Conservation (phyloP, 768 basidiomycete species). For the Pleurotus platypus region DNA sequence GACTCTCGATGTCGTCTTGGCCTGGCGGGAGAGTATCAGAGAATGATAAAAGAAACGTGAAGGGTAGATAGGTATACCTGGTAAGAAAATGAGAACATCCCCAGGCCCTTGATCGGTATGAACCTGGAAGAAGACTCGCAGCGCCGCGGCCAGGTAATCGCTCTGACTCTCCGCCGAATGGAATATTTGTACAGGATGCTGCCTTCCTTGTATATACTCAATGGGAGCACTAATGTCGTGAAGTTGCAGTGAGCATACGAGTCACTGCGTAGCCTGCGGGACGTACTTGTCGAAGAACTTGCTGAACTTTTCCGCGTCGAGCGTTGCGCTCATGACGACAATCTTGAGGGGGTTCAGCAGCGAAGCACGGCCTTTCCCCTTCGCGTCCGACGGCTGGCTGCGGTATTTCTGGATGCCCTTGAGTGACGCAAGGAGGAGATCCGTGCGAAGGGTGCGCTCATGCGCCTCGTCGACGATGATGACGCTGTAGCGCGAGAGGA, state of each 20-base stretch:
- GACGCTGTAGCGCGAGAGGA: constrained; percentile 79
- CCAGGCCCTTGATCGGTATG: constrained; percentile 78
- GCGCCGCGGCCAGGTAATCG: constrained; percentile 86
- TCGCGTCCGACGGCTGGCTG: constrained; percentile 38
- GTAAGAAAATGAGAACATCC: constrained; percentile 91
- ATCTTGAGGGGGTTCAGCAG: constrained; percentile 73
- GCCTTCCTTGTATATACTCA: constrained; percentile 88
- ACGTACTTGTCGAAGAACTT: constrained; percentile 80
- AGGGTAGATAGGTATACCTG: constrained; percentile 42
- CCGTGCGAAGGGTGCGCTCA: constrained; percentile 91
- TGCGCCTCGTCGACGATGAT: constrained; percentile 97
- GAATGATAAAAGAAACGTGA: too few relatives aligned
- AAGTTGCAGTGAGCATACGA: not conserved
- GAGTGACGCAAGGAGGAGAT: constrained; percentile 86
- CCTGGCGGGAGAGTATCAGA: constrained; percentile 37
- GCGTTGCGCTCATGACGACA: constrained; percentile 95
- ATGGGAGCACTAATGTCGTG: constrained; percentile 66
- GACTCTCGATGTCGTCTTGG: constrained; percentile 93
- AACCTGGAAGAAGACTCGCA: constrained; percentile 93
- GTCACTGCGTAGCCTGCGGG: not conserved
- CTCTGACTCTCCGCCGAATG: constrained; percentile 69
- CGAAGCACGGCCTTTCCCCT: constrained; percentile 34
- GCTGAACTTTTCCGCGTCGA: constrained; percentile 94
- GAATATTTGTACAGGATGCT: constrained; percentile 85
- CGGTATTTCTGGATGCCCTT: constrained; percentile 75